Evolutionary conservation across 2,329 filamentous ascomycete species (phyloP).

Genomic region (Ceratocystis colombiana): DNA sequence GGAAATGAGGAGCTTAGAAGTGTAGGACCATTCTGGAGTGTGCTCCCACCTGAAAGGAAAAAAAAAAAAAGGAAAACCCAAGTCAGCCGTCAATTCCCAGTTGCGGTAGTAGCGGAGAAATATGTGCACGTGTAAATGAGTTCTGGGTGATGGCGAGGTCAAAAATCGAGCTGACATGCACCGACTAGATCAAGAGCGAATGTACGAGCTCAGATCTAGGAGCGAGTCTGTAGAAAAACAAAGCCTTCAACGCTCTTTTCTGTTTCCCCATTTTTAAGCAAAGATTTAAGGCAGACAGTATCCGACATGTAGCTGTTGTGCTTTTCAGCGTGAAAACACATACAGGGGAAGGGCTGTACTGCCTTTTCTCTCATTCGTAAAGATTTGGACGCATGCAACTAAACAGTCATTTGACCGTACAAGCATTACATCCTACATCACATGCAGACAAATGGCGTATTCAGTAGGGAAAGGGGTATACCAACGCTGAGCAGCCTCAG

Average conservation of each 20-base stretch:
- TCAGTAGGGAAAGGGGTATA: neutral
- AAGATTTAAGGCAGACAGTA: slow-evolving; percentile 9
- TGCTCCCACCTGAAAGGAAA: slow-evolving; percentile 80
- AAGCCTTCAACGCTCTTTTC: neutral
- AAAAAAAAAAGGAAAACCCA: slow-evolving; percentile 33
- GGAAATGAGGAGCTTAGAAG: slow-evolving; percentile 94
- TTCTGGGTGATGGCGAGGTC: neutral
- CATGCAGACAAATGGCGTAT: neutral
- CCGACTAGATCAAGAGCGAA: neutral
- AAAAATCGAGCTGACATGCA: neutral
- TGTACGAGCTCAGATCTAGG: slow-evolving; percentile 1
- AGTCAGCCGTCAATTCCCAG: slow-evolving; percentile 33
- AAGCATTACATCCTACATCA: neutral
- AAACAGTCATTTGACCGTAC: neutral
- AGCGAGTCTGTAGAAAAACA: neutral
- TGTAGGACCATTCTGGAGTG: slow-evolving; percentile 93
- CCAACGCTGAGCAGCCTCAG: neutral
- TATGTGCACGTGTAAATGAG: neutral
- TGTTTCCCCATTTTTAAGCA: neutral
- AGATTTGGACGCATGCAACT: neutral
- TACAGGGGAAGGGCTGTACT: slow-evolving; percentile 6
- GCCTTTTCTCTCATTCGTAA: neutral
- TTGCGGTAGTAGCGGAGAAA: slow-evolving; percentile 25
- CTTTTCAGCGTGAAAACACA: neutral
- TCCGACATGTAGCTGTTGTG: slow-evolving; percentile 9